phyloP scores from a whole-genome alignment of 331 rosid genomes.

The Malus hybrid region DNA sequence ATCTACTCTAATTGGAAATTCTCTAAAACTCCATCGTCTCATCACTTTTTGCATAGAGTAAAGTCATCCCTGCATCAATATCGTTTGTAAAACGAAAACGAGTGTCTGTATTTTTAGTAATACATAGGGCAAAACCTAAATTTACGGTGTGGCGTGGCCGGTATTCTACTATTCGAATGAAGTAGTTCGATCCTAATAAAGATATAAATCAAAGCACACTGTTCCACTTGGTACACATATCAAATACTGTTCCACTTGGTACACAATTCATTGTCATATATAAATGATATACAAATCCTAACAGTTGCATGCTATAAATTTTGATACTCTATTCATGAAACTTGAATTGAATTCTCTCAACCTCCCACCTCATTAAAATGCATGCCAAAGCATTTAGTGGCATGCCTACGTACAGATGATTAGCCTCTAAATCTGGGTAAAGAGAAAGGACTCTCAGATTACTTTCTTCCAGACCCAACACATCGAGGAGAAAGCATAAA shows the following conservation, averaged over 20 bases:
- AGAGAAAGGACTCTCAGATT: neutral
- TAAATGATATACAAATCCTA: neutral
- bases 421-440: conserved; percentile 36
- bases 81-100: neutral
- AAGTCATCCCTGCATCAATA: neutral
- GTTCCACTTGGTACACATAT: neutral
- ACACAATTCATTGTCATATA: neutral
- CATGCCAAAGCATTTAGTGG: conserved; percentile 52
- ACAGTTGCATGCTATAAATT: conserved; percentile 4
- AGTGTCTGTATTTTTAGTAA: neutral
- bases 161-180: neutral
- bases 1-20: no score
- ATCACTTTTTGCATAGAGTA: no score
- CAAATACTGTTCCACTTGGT: neutral
- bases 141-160: neutral
- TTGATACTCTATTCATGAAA: conserved; percentile 33
- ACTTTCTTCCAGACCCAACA: no score
- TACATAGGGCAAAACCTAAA: neutral
- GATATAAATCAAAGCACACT: neutral
- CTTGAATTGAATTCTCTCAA: conserved; percentile 60
- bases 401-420: conserved; percentile 21
- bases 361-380: conserved; percentile 47
- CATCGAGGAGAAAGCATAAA: neutral
- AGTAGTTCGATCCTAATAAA: neutral
- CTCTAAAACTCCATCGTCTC: no score